phyloP scores from a whole-genome alignment of 495 filamentous ascomycete species.

The Trichoderma parareesei region DNA sequence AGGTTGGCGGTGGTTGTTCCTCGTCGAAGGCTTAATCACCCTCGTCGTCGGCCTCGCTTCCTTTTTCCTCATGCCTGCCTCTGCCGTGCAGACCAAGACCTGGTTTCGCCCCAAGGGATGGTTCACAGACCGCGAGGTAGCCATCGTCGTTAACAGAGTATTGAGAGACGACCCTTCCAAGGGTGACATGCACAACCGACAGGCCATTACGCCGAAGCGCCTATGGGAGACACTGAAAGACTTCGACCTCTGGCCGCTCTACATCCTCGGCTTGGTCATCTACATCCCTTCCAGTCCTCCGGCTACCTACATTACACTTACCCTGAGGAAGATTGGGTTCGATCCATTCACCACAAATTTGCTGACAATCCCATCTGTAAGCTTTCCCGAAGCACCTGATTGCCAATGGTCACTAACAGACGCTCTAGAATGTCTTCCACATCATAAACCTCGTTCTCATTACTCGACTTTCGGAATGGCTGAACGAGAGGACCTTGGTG shows the following conservation, averaged over 20 bases:
- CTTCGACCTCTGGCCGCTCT: constrained; percentile 69
- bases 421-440: constrained; percentile 37
- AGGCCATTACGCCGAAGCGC: constrained; percentile 50
- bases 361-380: constrained; percentile 49
- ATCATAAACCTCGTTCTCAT: constrained; percentile 39
- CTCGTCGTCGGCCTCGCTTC: constrained; percentile 56
- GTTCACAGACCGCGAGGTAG: constrained; percentile 59
- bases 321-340: constrained; percentile 53
- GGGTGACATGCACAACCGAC: constrained; percentile 50
- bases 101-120: constrained; percentile 65
- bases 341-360: constrained; percentile 61
- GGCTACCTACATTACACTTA: constrained; percentile 55
- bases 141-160: constrained; percentile 52
- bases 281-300: constrained; percentile 50
- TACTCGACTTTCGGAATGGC: constrained; percentile 51
- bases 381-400: background rate
- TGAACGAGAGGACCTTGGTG: constrained; percentile 50
- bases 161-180: constrained; percentile 48
- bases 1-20: constrained; percentile 63
- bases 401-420: background rate
- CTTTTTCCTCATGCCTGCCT: constrained; percentile 61
- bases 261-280: constrained; percentile 53
- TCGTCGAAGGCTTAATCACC: constrained; percentile 39
- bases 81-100: constrained; percentile 61
- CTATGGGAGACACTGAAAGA: constrained; percentile 56